Evolutionary conservation across 805 yeast species (phyloP), one percentile per base, ranked within the genome.

Genomic region (Candida montana): DNA sequence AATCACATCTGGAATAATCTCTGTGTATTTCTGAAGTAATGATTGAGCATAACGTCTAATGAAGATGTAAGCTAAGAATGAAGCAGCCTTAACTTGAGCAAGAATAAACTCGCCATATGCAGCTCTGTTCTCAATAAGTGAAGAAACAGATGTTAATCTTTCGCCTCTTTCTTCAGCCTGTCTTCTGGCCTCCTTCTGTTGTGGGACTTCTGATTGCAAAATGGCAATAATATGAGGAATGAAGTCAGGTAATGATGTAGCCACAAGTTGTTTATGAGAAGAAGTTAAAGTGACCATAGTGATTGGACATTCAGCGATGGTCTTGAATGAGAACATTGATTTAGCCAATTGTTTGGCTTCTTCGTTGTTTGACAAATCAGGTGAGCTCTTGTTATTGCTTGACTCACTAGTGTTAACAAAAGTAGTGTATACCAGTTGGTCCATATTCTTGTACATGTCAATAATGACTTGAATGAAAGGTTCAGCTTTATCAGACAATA

Each of bases 31-130:
- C 45, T 71, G 72, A 46, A 84, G 61, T 40, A 83, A 70, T 31
- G 78, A 79, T 28, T 78, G 75, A 3, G 95, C 80, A 54, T 81
- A 84, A 15, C 95, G 88, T 46, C 98, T 75, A 32, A 95, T 81
- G 50, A 84, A 83, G 1, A 90, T 88, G 59, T 90, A 93, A 0
- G 98, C 98, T 54, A 93, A 66, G 53, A 93, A 91, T 1, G 96
- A 88, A 32, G 96, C 91, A 2, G 97, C 95, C 60, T 93, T 93
- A 31, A 95, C 96, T 63, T 93, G 99, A 21, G 96, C 89, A 21
- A 87, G 66, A 13, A 91, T 80, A 54, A 93, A 87, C 53, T 93
- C 98, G 45, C 93, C 84, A 62, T 82, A 93, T 0, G 84, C 81
- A 9, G 78, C 68, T 49, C 96, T 73, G 54, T 89, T 87, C 42